A percentile compares a stretch with the other conserved stretches of the same genome.
phyloP scores from a whole-genome alignment of 176 grass and related monocot genomes.

The Raddia distichophylla region DNA sequence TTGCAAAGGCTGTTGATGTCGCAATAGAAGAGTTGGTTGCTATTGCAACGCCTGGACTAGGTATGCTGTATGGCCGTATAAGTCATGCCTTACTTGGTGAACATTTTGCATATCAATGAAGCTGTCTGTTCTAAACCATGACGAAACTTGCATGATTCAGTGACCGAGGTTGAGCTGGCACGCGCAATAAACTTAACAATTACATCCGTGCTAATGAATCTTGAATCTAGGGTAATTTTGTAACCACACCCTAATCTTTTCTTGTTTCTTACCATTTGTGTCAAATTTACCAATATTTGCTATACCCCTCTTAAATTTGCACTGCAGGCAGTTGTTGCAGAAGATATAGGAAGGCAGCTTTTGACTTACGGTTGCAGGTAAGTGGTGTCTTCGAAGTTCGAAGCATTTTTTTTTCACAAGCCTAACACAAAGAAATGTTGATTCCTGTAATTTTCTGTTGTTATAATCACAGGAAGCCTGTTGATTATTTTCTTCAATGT shows the following conservation, averaged over 20 bases:
- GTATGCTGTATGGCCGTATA: conserved; percentile 34
- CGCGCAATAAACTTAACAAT: conserved; percentile 85
- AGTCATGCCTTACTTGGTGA: neutral
- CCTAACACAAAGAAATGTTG: neutral
- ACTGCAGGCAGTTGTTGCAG: conserved; percentile 65
- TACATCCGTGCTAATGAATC: conserved; percentile 72
- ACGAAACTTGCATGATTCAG: conserved; percentile 46
- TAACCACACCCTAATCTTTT: neutral
- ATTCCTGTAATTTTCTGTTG: conserved; percentile 22
- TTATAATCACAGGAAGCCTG: conserved; percentile 58
- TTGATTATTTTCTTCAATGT: conserved; percentile 70
- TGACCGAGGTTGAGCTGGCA: conserved; percentile 70
- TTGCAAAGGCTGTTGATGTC: conserved; percentile 69
- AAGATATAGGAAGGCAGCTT: conserved; percentile 93
- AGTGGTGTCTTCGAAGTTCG: conserved; percentile 4
- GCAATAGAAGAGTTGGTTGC: conserved; percentile 66
- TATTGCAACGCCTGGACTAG: conserved; percentile 83
- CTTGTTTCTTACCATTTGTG: neutral
- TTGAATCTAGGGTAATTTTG: conserved; percentile 78
- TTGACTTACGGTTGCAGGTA: conserved; percentile 80
- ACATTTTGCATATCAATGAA: neutral
- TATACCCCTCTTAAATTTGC: conserved; percentile 14
- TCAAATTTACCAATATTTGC: neutral
- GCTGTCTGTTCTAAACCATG: conserved; percentile 23
- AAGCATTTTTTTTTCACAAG: neutral